A percentile compares a stretch with the other conserved stretches of the same genome.
Evolutionary conservation across 306 rosid genomes (phyloP).

Genomic region (Carpinus viminea): DNA sequence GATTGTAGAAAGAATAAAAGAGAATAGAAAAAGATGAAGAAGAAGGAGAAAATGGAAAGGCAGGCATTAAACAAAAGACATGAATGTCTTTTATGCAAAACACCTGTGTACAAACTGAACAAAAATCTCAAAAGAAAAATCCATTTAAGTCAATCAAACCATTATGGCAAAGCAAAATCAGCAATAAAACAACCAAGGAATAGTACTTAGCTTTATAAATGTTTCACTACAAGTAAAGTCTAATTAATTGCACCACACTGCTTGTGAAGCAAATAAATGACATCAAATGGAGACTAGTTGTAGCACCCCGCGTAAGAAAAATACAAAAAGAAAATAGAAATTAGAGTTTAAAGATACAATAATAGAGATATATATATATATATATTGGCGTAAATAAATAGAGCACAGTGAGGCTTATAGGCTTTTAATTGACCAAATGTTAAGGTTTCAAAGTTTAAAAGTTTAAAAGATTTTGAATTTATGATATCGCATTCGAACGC

Average conservation of each 20-base stretch:
- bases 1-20: constrained; percentile 24
- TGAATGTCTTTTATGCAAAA: background rate
- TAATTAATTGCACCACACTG: background rate
- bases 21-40: constrained; percentile 5
- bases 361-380: no score
- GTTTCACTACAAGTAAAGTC: background rate
- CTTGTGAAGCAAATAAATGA: background rate
- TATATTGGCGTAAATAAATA: no score
- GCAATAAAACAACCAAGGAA: background rate
- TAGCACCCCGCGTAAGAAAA: background rate
- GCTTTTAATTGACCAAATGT: no score
- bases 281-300: background rate
- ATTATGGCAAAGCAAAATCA: background rate
- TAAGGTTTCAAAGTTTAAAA: no score
- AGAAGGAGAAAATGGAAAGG: background rate
- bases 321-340: background rate
- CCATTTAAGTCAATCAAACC: background rate
- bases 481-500: no score
- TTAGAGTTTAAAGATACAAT: no score
- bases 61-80: background rate
- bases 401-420: no score
- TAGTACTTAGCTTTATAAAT: background rate
- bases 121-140: background rate
- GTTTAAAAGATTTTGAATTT: no score
- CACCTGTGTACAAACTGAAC: background rate